Conservation (phyloP, 345 rosid genomes). For the Populus alba region DNA sequence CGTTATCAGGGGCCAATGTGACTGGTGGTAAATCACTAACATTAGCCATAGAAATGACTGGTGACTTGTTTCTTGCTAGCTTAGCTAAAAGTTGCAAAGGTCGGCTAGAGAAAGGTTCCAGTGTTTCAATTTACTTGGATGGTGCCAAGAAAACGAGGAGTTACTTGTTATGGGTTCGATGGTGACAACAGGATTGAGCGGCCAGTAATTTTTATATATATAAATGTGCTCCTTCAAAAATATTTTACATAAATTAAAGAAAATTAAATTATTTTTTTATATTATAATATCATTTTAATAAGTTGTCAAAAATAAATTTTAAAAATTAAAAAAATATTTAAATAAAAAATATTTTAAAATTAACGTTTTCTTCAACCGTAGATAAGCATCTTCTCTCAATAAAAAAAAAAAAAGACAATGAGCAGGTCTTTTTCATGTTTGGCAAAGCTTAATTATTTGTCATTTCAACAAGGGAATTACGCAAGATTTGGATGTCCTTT, state of each 20-base stretch:
- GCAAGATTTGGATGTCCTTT: neutral
- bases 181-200: neutral
- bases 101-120: neutral
- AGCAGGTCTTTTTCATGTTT: neutral
- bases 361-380: neutral
- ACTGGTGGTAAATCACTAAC: neutral
- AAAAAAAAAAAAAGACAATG: neutral
- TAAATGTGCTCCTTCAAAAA: neutral
- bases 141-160: neutral
- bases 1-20: slow-evolving; percentile 5
- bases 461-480: neutral
- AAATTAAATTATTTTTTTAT: no score
- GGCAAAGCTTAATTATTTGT: neutral
- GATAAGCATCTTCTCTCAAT: neutral
- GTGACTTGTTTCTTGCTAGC: neutral
- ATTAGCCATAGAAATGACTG: neutral
- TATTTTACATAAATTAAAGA: no score
- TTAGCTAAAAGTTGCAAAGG: neutral
- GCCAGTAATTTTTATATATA: neutral
- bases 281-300: no score
- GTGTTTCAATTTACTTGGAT: neutral
- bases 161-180: neutral
- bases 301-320: no score
- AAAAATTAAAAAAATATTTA: no score
- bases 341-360: no score